Evolutionary conservation across 148 eudicot species (phyloP), one percentile per base, ranked within the genome.

Genomic region (Fallopia convolvulus): DNA sequence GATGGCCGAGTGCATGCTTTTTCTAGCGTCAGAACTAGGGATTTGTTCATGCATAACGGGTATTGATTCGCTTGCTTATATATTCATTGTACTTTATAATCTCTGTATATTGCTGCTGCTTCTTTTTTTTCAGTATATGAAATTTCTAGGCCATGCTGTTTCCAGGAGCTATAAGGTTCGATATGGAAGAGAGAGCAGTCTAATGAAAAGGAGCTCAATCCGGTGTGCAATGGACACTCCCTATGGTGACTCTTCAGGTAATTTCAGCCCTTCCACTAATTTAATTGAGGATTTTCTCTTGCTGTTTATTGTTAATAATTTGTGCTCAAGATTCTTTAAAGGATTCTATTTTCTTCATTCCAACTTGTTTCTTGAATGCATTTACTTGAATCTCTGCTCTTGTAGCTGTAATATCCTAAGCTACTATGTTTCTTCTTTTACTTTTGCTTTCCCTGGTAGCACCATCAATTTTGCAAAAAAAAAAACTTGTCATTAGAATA

Each of bases 231-330:
- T 73, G 75, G 75, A 44, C 44, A 46, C 75, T 21, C 33, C 50
- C 33, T 73, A 44, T 46, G 75, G 75, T 44, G 75, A 73, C 36
- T 73, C 75, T 10, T 46, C 52, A 4, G 75, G 75, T 75, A 75
- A 75, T 32, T 30, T 46, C 20, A 26, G 58, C 36, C 41, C 41
- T 9, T 75, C 44, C 21, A 52, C 14, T 75, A 17, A 23, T 30
- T 75, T 52, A 63, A 30, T 32, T 52, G 21, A 17, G 60, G 20
- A 47, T 0, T 33, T 1, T 68, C 46, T 14, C 10, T 36, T 17
- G 8, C 0, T 36, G 44, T 36, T 14, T 68, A 14, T 17, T 39
- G 33, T 11, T 20, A 15, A 6, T 20, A n/a, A 56, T 20, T 56
- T 56, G 21, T 58, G 65, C 33, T 8, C 65, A 20, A 58, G 32